Conservation (phyloP, 2,329 filamentous ascomycete species). For the Paecilomyces fulvus region DNA sequence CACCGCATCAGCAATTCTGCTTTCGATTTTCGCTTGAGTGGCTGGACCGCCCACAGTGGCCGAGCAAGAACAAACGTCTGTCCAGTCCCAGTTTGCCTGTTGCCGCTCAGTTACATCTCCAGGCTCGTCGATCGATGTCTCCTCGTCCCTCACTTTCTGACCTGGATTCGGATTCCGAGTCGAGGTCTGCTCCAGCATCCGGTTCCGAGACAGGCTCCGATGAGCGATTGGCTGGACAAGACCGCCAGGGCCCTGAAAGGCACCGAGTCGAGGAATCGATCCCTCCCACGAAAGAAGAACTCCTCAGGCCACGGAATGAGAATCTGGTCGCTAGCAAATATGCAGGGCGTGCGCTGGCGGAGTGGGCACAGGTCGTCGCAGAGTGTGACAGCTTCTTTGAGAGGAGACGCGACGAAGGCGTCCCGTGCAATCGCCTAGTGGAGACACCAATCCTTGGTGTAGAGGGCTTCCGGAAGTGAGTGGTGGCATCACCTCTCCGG, state of each 20-base stretch:
- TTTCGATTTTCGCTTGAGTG: constrained; percentile 65
- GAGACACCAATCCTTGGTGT: constrained; percentile 56
- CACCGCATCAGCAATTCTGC: constrained; percentile 47
- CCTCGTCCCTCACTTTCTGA: constrained; percentile 7
- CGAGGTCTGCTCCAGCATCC: constrained; percentile 7
- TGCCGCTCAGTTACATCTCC: constrained; percentile 47
- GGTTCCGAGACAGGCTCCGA: constrained; percentile 10
- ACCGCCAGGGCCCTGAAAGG: neutral
- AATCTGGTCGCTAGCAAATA: constrained; percentile 44
- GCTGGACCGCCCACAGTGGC: constrained; percentile 45
- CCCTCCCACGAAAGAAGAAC: constrained; percentile 3
- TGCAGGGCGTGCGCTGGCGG: constrained; percentile 54
- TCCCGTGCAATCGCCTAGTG: constrained; percentile 47
- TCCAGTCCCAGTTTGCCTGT: constrained; percentile 49
- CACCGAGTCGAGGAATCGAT: neutral
- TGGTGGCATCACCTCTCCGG: neutral
- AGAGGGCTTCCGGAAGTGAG: constrained; percentile 48
- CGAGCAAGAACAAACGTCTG: constrained; percentile 46
- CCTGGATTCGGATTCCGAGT: constrained; percentile 16
- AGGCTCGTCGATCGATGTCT: constrained; percentile 24
- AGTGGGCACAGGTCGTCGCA: constrained; percentile 54
- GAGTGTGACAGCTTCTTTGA: constrained; percentile 59
- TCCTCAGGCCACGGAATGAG: constrained; percentile 14
- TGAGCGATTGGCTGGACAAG: constrained; percentile 10
- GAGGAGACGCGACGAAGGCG: constrained; percentile 52